Conservation (phyloP, 345 rosid genomes). For the Lepidium africanum region DNA sequence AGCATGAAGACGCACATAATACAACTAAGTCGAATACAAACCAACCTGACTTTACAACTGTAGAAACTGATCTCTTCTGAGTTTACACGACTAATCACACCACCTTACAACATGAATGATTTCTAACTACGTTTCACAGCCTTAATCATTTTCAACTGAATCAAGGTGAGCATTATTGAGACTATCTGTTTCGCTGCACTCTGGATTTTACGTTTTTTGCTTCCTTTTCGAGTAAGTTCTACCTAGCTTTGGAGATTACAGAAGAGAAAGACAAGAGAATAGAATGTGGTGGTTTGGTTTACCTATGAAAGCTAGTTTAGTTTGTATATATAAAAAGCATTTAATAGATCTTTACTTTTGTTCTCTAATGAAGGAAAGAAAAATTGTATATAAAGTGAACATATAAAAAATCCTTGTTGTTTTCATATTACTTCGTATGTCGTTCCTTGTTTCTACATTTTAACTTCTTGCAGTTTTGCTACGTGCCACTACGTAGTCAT, state of each 20-base stretch:
- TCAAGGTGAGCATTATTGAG: conserved; percentile 2
- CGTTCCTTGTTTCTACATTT: conserved; percentile 9
- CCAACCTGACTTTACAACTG: conserved; percentile 59
- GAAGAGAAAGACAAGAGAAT: not conserved
- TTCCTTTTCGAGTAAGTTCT: not conserved
- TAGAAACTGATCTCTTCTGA: conserved; percentile 57
- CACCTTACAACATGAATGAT: conserved; percentile 26
- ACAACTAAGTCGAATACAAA: conserved; percentile 47
- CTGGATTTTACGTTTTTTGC: not conserved
- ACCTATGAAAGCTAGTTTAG: not conserved
- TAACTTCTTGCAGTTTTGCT: conserved; percentile 17
- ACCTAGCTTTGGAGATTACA: not conserved
- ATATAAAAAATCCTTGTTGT: conserved; percentile 1
- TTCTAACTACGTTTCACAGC: conserved; percentile 21
- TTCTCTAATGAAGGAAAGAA: not conserved
- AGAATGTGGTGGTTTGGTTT: not conserved
- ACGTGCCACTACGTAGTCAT: conserved; percentile 2
- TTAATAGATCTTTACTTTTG: not conserved
- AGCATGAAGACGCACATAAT: conserved; percentile 86
- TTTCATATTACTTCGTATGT: not conserved
- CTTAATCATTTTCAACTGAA: conserved; percentile 4
- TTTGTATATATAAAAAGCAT: conserved; percentile 4
- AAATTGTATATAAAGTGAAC: conserved; percentile 4
- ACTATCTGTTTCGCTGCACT: not conserved
- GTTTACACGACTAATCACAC: conserved; percentile 37